Conservation (phyloP, 805 yeast species). For the Nakazawaea ambrosiae region DNA sequence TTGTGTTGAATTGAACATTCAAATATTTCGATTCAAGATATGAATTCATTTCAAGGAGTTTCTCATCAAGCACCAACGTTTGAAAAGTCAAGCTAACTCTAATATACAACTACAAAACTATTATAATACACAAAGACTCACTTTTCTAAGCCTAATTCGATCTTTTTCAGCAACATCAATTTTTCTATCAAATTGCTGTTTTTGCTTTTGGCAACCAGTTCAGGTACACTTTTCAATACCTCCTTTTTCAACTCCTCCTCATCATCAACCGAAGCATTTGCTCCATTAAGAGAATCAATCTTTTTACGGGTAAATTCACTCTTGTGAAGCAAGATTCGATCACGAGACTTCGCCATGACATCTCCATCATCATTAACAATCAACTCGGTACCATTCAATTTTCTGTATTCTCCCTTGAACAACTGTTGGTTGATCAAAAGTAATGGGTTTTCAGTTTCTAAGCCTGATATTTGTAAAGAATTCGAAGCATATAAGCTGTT, state of each 20-base stretch:
- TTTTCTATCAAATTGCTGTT: constrained; percentile 3
- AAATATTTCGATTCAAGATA: too few relatives aligned
- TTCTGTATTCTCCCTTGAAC: constrained; percentile 72
- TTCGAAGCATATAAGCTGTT: constrained; percentile 4
- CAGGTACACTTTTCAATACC: constrained; percentile 1
- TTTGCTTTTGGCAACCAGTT: constrained; percentile 1
- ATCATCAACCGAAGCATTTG: background rate
- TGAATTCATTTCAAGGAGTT: too few relatives aligned
- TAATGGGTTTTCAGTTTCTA: constrained; percentile 48
- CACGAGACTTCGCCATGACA: constrained; percentile 22
- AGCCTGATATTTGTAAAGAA: constrained; percentile 46
- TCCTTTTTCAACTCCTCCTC: constrained; percentile 1
- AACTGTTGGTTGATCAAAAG: constrained; percentile 51
- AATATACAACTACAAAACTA: too few relatives aligned
- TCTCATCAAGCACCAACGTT: too few relatives aligned
- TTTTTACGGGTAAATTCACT: constrained; percentile 20
- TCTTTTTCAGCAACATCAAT: constrained; percentile 5
- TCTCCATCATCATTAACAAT: constrained; percentile 30
- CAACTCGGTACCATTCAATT: constrained; percentile 67
- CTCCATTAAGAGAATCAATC: background rate
- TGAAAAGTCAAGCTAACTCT: too few relatives aligned
- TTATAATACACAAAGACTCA: too few relatives aligned
- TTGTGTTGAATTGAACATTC: too few relatives aligned
- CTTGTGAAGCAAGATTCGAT: constrained; percentile 22
- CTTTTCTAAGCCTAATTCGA: background rate